A percentile compares a stretch with the other conserved stretches of the same genome.
phyloP scores from a whole-genome alignment of 257 asterid genomes.

The Solanum virginianum region DNA sequence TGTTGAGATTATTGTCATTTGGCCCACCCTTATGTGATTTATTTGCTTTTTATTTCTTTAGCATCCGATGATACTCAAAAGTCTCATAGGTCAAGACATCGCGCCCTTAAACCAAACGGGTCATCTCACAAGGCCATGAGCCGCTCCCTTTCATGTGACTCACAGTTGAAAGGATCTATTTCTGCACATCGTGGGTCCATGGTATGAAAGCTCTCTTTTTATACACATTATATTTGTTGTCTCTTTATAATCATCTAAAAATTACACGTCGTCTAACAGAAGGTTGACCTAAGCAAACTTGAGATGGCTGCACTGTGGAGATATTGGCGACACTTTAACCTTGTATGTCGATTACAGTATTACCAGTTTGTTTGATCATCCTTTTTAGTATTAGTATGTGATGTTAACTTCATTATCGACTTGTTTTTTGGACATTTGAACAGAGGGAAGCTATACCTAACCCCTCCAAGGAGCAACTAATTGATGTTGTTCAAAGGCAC shows the following conservation, averaged over 20 bases:
- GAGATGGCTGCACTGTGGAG: constrained; percentile 87
- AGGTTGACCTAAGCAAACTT: constrained; percentile 83
- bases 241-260: background rate
- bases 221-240: background rate
- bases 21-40: constrained; percentile 31
- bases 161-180: constrained; percentile 55
- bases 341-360: constrained; percentile 34
- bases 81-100: constrained; percentile 64
- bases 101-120: constrained; percentile 42
- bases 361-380: background rate
- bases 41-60: constrained; percentile 10
- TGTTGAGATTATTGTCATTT: constrained; percentile 22
- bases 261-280: constrained; percentile 14
- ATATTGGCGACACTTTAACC: constrained; percentile 76
- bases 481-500: constrained; percentile 87
- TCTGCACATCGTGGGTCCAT: constrained; percentile 36
- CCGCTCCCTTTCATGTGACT: constrained; percentile 54
- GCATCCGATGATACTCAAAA: constrained; percentile 75
- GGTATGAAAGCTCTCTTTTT: constrained; percentile 17
- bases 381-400: background rate
- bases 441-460: constrained; percentile 71
- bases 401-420: background rate
- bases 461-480: constrained; percentile 77
- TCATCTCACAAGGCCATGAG: constrained; percentile 45
- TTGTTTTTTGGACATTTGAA: background rate